Conservation (phyloP, 139 green algal species). For the Dunaliella primolecta region DNA sequence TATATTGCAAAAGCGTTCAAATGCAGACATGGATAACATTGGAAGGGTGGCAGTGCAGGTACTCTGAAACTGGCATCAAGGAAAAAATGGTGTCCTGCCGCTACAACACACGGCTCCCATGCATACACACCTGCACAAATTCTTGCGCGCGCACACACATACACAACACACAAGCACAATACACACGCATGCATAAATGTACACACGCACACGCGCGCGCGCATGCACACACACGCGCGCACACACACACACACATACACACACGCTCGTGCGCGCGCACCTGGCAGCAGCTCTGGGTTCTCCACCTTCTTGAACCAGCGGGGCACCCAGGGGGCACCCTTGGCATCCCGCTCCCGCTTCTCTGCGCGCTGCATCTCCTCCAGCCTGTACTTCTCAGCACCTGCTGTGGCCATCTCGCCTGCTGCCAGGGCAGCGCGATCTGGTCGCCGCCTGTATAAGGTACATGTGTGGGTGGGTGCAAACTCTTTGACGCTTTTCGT, state of each 20-base stretch:
- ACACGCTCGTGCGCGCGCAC: too few species aligned
- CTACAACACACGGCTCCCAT: not conserved
- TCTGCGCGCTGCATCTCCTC: constrained; percentile 82
- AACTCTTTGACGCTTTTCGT: too few species aligned
- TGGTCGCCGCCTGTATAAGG: constrained; percentile 52
- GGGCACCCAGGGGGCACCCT: constrained; percentile 60
- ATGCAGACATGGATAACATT: not conserved
- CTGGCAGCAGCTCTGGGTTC: constrained; percentile 16
- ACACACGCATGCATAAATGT: too few species aligned
- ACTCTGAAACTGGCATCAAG: too few species aligned
- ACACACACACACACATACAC: too few species aligned
- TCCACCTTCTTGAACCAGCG: constrained; percentile 64
- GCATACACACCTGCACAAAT: not conserved
- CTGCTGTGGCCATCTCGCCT: constrained; percentile 52
- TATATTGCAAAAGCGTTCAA: not conserved
- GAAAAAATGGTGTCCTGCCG: too few species aligned
- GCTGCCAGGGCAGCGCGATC: constrained; percentile 57
- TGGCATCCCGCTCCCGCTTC: constrained; percentile 56
- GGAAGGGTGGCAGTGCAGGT: not conserved
- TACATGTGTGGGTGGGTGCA: not conserved
- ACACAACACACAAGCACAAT: too few species aligned
- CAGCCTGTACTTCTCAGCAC: constrained; percentile 68
- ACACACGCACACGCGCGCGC: too few species aligned
- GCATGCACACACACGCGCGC: too few species aligned
- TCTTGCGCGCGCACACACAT: too few species aligned